Percentiles rank a stretch among this genome's conserved stretches.
phyloP scores from a whole-genome alignment of 139 green algal genomes.

The Coccomyxa sp. region DNA sequence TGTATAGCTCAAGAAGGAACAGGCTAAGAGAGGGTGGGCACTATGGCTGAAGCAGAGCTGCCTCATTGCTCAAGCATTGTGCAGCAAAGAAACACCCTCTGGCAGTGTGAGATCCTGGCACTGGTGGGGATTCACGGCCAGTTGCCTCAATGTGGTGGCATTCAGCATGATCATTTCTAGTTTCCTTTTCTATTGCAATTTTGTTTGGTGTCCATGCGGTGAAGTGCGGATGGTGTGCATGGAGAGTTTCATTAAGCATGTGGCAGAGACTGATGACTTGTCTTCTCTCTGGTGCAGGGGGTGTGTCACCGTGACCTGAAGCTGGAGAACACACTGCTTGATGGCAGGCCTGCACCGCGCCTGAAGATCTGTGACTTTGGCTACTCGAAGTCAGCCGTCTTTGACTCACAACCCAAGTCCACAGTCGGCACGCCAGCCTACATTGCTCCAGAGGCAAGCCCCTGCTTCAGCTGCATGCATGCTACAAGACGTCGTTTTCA shows the following conservation, averaged over 20 bases:
- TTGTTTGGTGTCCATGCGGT: too few relatives aligned
- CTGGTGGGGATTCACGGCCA: too few relatives aligned
- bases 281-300: conserved; percentile 44
- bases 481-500: background rate
- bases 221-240: too few relatives aligned
- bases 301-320: conserved; percentile 97
- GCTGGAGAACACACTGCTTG: conserved; percentile 97
- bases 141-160: too few relatives aligned
- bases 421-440: conserved; percentile 99
- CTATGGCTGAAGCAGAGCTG: background rate
- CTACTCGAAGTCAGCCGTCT: conserved; percentile 73
- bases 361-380: conserved; percentile 99
- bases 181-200: too few relatives aligned
- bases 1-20: too few relatives aligned
- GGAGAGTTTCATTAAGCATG: too few relatives aligned
- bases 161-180: too few relatives aligned
- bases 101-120: too few relatives aligned
- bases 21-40: too few relatives aligned
- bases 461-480: background rate
- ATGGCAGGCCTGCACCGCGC: conserved; percentile 71
- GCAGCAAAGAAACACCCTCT: background rate
- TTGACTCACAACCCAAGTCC: conserved; percentile 94
- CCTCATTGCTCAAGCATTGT: background rate
- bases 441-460: conserved; percentile 83
- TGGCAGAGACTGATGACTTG: background rate